Conservation (phyloP, 169 alveolate genomes). For the Eimeria zaria region DNA sequence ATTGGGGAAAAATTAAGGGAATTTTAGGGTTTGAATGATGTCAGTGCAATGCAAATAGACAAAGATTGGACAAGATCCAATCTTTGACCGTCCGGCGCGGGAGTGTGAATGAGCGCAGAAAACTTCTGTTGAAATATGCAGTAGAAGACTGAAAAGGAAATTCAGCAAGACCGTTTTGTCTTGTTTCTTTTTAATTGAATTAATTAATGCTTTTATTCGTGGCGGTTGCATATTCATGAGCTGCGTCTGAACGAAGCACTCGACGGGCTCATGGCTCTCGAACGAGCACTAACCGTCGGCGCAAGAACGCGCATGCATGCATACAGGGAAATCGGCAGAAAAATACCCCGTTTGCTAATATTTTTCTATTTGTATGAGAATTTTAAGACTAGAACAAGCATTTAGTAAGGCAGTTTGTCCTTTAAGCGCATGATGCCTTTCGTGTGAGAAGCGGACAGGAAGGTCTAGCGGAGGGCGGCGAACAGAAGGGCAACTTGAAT, state of each 20-base stretch:
- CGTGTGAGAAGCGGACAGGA: not conserved
- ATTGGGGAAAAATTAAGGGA: no score
- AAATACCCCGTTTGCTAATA: not conserved
- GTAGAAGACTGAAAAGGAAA: not conserved
- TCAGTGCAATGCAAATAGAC: not conserved
- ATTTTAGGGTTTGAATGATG: not conserved
- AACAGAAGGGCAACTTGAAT: not conserved
- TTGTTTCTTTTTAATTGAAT: not conserved
- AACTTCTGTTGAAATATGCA: not conserved
- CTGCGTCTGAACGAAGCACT: not conserved
- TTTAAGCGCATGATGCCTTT: not conserved
- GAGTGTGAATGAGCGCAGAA: not conserved
- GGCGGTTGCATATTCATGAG: not conserved
- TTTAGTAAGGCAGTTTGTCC: not conserved
- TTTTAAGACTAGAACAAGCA: not conserved
- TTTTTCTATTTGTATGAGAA: not conserved
- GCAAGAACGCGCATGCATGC: not conserved
- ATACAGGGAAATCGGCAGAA: not conserved
- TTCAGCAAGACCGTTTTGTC: not conserved
- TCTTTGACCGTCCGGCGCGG: not conserved
- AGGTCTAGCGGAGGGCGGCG: slow-evolving; percentile 34
- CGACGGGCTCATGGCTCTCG: not conserved
- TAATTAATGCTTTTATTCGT: not conserved
- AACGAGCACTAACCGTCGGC: not conserved
- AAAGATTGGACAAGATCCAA: not conserved